Evolutionary conservation across 2,329 filamentous ascomycete species (phyloP).

Genomic region (Akanthomyces uredinophilus): DNA sequence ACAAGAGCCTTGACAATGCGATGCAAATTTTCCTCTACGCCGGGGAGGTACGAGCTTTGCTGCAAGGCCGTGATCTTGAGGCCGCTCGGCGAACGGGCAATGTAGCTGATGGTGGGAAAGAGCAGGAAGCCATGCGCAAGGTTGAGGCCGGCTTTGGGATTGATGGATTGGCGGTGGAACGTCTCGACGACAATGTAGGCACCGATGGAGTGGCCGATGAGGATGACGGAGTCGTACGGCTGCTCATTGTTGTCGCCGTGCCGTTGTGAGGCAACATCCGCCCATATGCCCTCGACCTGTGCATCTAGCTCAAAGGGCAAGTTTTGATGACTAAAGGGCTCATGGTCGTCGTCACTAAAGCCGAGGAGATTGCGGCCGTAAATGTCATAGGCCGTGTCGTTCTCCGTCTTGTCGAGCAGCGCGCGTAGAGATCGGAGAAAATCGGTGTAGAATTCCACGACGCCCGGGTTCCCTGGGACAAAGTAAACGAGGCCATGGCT

Average conservation of each 20-base stretch:
- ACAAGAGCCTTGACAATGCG: slow-evolving; percentile 38
- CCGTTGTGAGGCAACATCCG: slow-evolving; percentile 29
- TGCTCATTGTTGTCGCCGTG: slow-evolving; percentile 21
- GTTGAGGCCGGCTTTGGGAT: slow-evolving; percentile 33
- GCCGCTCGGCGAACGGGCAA: slow-evolving; percentile 59
- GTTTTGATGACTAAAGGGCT: slow-evolving; percentile 36
- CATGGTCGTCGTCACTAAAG: slow-evolving; percentile 50
- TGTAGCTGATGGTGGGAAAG: slow-evolving; percentile 70
- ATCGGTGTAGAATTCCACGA: slow-evolving; percentile 66
- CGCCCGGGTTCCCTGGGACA: slow-evolving; percentile 71
- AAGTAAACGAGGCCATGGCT: slow-evolving; percentile 58
- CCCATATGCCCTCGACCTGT: slow-evolving; percentile 44
- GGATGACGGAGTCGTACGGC: slow-evolving; percentile 53
- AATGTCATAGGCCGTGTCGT: slow-evolving; percentile 43
- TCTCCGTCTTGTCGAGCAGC: slow-evolving; percentile 41
- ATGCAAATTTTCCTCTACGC: slow-evolving; percentile 37
- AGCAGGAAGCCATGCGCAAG: slow-evolving; percentile 56
- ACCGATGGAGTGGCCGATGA: slow-evolving; percentile 72
- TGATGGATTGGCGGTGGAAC: slow-evolving; percentile 49
- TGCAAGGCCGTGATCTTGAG: slow-evolving; percentile 35
- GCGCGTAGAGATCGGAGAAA: slow-evolving; percentile 57
- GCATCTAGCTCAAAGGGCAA: slow-evolving; percentile 48
- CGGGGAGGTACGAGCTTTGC: slow-evolving; percentile 27
- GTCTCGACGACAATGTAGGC: slow-evolving; percentile 67
- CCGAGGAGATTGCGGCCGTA: slow-evolving; percentile 55